Evolutionary conservation across 345 rosid species (phyloP).

Genomic region (Salix dunnii): DNA sequence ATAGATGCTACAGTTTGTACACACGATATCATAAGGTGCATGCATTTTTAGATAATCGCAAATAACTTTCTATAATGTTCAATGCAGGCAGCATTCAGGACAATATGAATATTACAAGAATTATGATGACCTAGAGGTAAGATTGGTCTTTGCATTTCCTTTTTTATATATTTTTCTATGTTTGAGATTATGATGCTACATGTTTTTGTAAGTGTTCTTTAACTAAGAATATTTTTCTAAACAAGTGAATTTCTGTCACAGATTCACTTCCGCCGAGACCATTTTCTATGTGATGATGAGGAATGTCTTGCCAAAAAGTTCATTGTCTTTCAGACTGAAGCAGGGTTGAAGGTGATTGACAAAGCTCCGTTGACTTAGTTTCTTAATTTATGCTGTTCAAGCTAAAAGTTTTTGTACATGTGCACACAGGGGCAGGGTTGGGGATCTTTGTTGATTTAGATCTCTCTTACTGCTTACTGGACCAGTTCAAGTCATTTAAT

Average conservation of each 20-base stretch:
- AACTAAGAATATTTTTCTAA: background rate
- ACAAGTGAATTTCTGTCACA: conserved; percentile 29
- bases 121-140: conserved; percentile 89
- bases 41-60: background rate
- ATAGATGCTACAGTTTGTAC: background rate
- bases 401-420: background rate
- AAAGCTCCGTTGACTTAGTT: background rate
- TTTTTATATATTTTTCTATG: background rate
- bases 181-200: background rate
- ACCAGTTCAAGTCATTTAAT: background rate
- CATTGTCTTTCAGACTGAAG: conserved; percentile 75
- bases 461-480: background rate
- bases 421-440: background rate
- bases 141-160: conserved; percentile 8
- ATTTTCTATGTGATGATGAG: conserved; percentile 93
- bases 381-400: background rate
- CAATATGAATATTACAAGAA: conserved; percentile 81
- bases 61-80: background rate
- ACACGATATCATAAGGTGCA: background rate
- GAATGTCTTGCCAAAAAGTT: conserved; percentile 89
- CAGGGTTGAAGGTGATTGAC: conserved; percentile 80
- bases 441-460: background rate
- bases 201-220: background rate
- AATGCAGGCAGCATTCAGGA: conserved; percentile 83
- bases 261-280: conserved; percentile 89